These are phyloP conservation scores for Pseudopithomyces chartarum DNA, from an alignment of 2,329 filamentous ascomycete genomes.

Conservation along the genomic window DNA sequence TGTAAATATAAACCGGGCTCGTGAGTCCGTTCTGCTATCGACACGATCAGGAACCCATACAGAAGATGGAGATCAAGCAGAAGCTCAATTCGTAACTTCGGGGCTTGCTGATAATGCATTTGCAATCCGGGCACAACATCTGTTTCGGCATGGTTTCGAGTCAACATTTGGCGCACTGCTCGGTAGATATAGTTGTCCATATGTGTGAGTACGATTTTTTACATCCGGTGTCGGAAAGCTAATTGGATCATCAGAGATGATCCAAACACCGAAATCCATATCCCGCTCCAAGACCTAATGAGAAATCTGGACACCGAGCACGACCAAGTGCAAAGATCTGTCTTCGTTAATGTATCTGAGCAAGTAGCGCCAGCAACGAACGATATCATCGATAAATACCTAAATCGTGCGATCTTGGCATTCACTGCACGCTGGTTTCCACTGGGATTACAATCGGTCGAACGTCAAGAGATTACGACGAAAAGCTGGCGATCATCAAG, in stretches of 20 bases:
- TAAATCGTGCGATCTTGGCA: not conserved
- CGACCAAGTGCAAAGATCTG: not conserved
- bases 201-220: conserved; percentile 7
- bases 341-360: not conserved
- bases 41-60: not conserved
- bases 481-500: conserved; percentile 12
- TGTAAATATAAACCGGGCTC: not conserved
- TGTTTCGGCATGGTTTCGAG: conserved; percentile 13
- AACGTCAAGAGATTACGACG: not conserved
- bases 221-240: no score
- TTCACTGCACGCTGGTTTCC: not conserved
- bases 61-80: not conserved
- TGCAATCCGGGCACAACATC: not conserved
- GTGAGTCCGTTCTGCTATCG: not conserved
- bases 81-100: no score
- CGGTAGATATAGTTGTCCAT: conserved; percentile 15
- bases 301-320: not conserved
- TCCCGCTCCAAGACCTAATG: not conserved
- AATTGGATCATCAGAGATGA: not conserved
- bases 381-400: not conserved
- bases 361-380: not conserved
- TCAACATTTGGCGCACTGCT: conserved; percentile 10
- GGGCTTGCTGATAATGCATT: not conserved
- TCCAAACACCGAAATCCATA: not conserved
- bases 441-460: not conserved